Percentiles rank a stretch among this genome's conserved stretches.
phyloP scores from a whole-genome alignment of 2,329 filamentous ascomycete species.

The Phyllosticta capitalensis region DNA sequence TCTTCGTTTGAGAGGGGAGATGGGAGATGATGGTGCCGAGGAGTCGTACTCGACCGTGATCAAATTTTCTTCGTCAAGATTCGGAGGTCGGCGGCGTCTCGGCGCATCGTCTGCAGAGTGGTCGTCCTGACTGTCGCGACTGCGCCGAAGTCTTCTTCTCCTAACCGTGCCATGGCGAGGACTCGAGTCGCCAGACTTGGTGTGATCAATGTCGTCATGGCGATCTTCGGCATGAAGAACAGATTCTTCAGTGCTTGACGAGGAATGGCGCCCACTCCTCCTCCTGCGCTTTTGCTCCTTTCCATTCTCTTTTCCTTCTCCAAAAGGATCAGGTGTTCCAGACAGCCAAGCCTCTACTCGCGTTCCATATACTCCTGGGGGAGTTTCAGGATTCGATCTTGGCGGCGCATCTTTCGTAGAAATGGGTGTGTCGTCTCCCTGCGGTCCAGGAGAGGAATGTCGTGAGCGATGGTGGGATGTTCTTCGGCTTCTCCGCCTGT shows the following conservation, averaged over 20 bases:
- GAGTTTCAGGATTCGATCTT: constrained; percentile 22
- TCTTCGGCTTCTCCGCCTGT: constrained; percentile 4
- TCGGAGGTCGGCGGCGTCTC: constrained; percentile 6
- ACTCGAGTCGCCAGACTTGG: not conserved
- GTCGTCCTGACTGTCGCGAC: constrained; percentile 20
- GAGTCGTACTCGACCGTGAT: constrained; percentile 10
- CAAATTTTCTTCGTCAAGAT: constrained; percentile 17
- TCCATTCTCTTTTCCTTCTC: constrained; percentile 32
- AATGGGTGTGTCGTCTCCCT: not conserved
- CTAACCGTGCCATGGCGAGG: constrained; percentile 14
- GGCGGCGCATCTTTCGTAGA: constrained; percentile 14
- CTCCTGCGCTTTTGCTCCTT: constrained; percentile 3
- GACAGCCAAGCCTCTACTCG: constrained; percentile 56
- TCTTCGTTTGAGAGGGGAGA: constrained; percentile 26
- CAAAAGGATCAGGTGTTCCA: constrained; percentile 46
- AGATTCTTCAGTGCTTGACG: constrained; percentile 9
- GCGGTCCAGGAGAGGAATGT: not conserved
- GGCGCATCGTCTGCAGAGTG: not conserved
- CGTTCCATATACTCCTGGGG: constrained; percentile 36
- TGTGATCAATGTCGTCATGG: not conserved
- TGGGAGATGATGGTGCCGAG: constrained; percentile 6
- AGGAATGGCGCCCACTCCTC: constrained; percentile 3
- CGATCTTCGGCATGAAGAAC: constrained; percentile 1
- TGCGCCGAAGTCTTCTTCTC: constrained; percentile 20
- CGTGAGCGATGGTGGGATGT: constrained; percentile 1